phyloP scores from a whole-genome alignment of 768 basidiomycete species.

The Trametes elegans region DNA sequence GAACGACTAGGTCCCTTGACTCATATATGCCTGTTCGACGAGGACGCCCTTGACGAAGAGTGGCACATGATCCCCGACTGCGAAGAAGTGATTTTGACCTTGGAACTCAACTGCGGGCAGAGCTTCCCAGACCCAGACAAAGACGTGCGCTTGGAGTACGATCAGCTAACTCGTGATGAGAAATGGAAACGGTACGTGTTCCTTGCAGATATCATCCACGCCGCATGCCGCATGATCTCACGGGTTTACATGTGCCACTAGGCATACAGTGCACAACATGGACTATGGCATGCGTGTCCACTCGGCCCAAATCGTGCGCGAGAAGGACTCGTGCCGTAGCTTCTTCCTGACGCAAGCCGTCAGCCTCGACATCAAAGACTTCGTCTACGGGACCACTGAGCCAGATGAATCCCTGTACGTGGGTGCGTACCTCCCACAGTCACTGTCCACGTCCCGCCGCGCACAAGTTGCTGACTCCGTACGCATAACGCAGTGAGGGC shows the following conservation, averaged over 20 bases:
- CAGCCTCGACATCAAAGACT: not conserved
- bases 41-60: not conserved
- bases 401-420: not conserved
- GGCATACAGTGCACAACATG: constrained; percentile 2
- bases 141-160: too few relatives aligned
- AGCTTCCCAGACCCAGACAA: too few relatives aligned
- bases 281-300: not conserved
- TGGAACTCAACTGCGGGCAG: too few relatives aligned
- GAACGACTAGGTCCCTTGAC: too few relatives aligned
- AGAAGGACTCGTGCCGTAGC: not conserved
- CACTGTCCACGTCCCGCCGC: not conserved
- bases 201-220: not conserved
- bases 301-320: not conserved
- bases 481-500: not conserved
- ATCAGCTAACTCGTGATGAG: not conserved
- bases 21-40: not conserved
- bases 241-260: not conserved
- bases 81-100: too few relatives aligned
- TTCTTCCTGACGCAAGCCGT: constrained; percentile 1
- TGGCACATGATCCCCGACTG: too few relatives aligned
- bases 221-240: too few relatives aligned
- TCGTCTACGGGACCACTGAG: not conserved
- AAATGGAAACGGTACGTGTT: not conserved
- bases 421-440: too few relatives aligned
- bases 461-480: not conserved